Conservation (phyloP, 768 basidiomycete genomes). For the Favolaschia claudopus region DNA sequence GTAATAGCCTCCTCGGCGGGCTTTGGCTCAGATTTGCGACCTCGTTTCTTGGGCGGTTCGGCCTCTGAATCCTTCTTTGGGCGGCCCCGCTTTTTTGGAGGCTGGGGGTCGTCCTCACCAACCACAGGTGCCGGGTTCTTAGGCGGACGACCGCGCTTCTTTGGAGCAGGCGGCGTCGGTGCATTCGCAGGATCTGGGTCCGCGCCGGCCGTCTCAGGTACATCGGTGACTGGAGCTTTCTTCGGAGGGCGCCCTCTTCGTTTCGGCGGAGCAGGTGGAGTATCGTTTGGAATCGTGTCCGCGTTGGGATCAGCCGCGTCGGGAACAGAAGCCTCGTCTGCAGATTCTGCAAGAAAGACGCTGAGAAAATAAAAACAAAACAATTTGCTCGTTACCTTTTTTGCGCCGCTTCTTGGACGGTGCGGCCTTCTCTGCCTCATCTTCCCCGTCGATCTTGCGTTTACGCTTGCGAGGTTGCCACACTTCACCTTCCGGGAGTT, state of each 20-base stretch:
- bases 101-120: not conserved
- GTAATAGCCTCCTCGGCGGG: not conserved
- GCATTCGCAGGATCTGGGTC: not conserved
- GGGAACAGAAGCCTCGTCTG: not conserved
- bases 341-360: not conserved
- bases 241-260: conserved; percentile 14
- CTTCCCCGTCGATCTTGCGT: conserved; percentile 21
- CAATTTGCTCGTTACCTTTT: not conserved
- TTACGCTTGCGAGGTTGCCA: conserved; percentile 36
- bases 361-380: not conserved
- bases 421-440: conserved; percentile 19
- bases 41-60: conserved; percentile 42
- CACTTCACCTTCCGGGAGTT: conserved; percentile 23
- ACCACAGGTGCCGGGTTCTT: conserved; percentile 26
- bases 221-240: too few relatives aligned
- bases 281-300: not conserved
- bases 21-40: conserved; percentile 30
- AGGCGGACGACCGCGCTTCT: conserved; percentile 45
- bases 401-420: conserved; percentile 37
- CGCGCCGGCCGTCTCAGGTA: too few relatives aligned
- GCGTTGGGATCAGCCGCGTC: not conserved
- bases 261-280: not conserved
- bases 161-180: conserved; percentile 29
- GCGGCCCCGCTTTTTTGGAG: conserved; percentile 48
- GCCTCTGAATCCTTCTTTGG: conserved; percentile 28